Base-by-base conservation (phyloP, 2,329 filamentous ascomycete genomes). In the Pseudogymnoascus sp. region DNA sequence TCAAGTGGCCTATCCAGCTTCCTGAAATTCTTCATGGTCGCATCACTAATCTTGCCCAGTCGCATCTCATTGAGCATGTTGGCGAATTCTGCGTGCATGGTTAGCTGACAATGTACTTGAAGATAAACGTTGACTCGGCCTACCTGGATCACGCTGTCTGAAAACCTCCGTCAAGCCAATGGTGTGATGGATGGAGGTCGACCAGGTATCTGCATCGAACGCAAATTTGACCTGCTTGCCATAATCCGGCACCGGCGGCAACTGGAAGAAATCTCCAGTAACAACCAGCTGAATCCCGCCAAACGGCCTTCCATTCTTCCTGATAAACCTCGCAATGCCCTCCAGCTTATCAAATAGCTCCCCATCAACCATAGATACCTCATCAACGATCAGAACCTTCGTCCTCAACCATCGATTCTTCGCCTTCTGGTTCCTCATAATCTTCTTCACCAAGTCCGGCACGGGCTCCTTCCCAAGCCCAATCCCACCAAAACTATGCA, bases 11-110 rank as follows among this genome's bases (percentile, higher is more conserved):
- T 81, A 26, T 84, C 83, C 2, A 99, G 78, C 3, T 80, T 81
- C 68, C 83, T 86, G 76, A 99, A 99, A 0, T 86, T 84, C 7
- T 81, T 78, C 35, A 96, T 86, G 0, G 92, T 96, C 7, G 83
- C 77, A n/a, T 85, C 81, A 33, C 83, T 89, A 60, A 97, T 86
- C 60, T 83, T 87, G 3, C 94, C 94, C 61, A 97, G 79, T 58
- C 94, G 87, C 91, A 99, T 97, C 74, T 99, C 93, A 71, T 99
- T 99, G 59, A 99, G 82, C 92, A 99, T 99, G 5, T 82, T 80
- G 10, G 94, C 94, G 74, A 99, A 99, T 24, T 89, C 86, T 84
- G 65, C 36, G 35, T 10, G 41, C 63, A n/a, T 2, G 7, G 57
- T 58, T 58, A 58, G 57, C 9, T 8, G 62, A 40, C 11, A 29